Conservation (phyloP, 116 monocot genomes). For the Zostera marina region DNA sequence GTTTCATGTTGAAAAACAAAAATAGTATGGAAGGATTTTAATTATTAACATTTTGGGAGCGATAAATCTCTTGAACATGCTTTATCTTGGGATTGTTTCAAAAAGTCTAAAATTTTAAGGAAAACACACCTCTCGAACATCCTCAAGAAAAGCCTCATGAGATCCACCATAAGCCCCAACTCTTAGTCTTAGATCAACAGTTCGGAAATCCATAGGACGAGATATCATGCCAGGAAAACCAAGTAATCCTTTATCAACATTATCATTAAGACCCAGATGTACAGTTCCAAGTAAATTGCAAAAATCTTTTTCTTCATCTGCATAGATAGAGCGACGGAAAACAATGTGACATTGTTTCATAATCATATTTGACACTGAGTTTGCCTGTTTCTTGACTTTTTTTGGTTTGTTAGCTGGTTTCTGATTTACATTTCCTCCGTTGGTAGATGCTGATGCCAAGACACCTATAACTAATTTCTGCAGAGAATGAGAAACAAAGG, state of each 20-base stretch:
- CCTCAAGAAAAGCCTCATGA: constrained; percentile 78
- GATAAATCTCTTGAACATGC: no score
- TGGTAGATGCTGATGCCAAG: constrained; percentile 29
- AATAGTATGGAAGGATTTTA: no score
- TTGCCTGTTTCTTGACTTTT: constrained; percentile 26
- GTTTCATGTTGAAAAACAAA: no score
- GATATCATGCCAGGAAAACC: constrained; percentile 86
- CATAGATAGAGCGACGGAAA: constrained; percentile 45
- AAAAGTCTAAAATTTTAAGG: constrained; percentile 8
- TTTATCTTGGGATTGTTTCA: neutral
- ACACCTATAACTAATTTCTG: constrained; percentile 91
- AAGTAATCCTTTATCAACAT: constrained; percentile 88
- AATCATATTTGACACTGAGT: constrained; percentile 55
- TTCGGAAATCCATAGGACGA: constrained; percentile 88
- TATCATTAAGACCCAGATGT: constrained; percentile 49
- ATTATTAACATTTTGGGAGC: no score
- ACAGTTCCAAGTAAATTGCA: constrained; percentile 77
- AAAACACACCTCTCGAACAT: constrained; percentile 61
- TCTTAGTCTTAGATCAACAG: constrained; percentile 72
- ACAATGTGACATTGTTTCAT: constrained; percentile 84
- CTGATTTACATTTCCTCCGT: constrained; percentile 25
- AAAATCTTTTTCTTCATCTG: constrained; percentile 78
- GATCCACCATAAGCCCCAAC: constrained; percentile 75
- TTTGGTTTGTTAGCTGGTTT: constrained; percentile 31
- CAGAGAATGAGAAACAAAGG: constrained; percentile 6